Evolutionary conservation across 768 basidiomycete genomes (phyloP).

Genomic region (Gloeopeniophorella convolvens): DNA sequence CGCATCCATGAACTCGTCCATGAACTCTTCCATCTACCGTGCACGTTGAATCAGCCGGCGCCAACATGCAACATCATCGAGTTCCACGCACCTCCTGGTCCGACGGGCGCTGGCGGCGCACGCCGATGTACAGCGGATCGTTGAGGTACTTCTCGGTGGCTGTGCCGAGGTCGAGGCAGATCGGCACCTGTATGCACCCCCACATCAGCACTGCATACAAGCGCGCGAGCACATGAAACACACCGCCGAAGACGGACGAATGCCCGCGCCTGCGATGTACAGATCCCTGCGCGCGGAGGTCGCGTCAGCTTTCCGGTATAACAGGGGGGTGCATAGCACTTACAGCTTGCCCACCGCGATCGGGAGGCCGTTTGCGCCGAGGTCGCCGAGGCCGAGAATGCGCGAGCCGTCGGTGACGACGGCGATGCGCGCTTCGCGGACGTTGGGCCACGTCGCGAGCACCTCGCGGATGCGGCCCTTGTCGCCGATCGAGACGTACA

Average conservation of each 20-base stretch:
- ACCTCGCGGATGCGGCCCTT: slow-evolving; percentile 73
- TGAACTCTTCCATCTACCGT: slow-evolving; percentile 70
- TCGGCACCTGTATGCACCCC: slow-evolving; percentile 37
- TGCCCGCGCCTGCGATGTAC: slow-evolving; percentile 34
- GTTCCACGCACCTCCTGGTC: slow-evolving; percentile 25
- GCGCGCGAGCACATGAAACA: slow-evolving; percentile 2
- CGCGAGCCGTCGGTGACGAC: slow-evolving; percentile 93
- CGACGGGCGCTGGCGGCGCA: slow-evolving; percentile 37
- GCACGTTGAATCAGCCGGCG: no score
- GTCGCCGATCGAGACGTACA: slow-evolving; percentile 75
- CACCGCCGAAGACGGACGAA: slow-evolving; percentile 70
- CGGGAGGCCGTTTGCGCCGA: slow-evolving; percentile 79
- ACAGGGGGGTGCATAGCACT: background rate
- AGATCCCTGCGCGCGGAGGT: slow-evolving; percentile 1
- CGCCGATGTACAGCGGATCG: slow-evolving; percentile 87
- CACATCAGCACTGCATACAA: background rate
- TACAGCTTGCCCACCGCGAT: slow-evolving; percentile 86
- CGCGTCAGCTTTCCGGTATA: slow-evolving; percentile 3
- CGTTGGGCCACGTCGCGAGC: slow-evolving; percentile 64
- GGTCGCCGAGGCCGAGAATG: slow-evolving; percentile 83
- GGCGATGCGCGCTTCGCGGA: slow-evolving; percentile 72
- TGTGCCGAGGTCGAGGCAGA: slow-evolving; percentile 84
- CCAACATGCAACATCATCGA: no score
- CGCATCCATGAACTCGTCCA: slow-evolving; percentile 91
- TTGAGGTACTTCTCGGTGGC: slow-evolving; percentile 74